Evolutionary conservation across 2,329 filamentous ascomycete genomes (phyloP).

Genomic region (Xylaria digitata): DNA sequence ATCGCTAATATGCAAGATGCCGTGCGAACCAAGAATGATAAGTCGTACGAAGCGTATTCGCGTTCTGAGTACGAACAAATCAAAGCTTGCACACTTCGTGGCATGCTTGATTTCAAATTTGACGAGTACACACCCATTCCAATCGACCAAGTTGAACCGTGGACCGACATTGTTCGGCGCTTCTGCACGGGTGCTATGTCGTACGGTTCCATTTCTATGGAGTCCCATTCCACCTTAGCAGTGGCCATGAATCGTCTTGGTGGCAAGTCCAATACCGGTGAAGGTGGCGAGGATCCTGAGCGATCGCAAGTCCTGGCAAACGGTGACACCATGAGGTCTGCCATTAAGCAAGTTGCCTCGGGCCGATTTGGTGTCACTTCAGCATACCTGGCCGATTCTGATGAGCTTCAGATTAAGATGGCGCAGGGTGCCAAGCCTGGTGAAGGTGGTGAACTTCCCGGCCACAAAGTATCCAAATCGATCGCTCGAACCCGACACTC

Average conservation of each 20-base stretch:
- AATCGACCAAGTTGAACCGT: constrained; percentile 96
- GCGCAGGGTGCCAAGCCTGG: constrained; percentile 97
- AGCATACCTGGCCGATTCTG: constrained; percentile 92
- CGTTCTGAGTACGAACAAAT: constrained; percentile 94
- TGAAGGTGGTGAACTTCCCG: constrained; percentile 95
- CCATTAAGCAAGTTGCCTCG: constrained; percentile 97
- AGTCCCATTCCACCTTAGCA: constrained; percentile 94
- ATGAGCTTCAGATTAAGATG: constrained; percentile 99
- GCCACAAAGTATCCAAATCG: constrained; percentile 94
- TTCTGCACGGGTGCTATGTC: constrained; percentile 99
- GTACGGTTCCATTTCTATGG: constrained; percentile 98
- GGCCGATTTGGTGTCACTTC: constrained; percentile 97
- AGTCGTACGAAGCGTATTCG: constrained; percentile 97
- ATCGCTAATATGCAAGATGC: constrained; percentile 98
- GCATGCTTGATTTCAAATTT: constrained; percentile 95
- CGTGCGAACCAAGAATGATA: constrained; percentile 96
- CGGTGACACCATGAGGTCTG: constrained; percentile 95
- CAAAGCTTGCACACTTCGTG: constrained; percentile 94
- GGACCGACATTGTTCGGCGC: constrained; percentile 96
- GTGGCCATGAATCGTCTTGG: constrained; percentile 97
- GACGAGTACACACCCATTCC: constrained; percentile 86
- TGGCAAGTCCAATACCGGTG: constrained; percentile 96
- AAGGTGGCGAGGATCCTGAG: constrained; percentile 96
- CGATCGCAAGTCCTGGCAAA: constrained; percentile 87
- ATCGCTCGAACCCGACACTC: constrained; percentile 96